Conservation (phyloP, 148 eudicot genomes). For the Camellia granthamiana region DNA sequence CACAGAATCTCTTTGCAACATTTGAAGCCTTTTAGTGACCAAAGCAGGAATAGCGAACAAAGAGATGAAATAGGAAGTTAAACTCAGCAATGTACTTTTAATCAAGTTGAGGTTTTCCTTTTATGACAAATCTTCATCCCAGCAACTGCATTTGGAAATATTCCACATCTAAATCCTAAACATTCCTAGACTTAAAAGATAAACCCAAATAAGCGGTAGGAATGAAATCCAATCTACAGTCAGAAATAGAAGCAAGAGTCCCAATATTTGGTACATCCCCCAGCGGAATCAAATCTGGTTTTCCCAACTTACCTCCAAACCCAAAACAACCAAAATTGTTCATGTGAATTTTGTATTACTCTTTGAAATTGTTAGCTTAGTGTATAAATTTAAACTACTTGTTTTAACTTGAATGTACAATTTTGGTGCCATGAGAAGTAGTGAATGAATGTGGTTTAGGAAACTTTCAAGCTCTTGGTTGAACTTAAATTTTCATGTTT, state of each 20-base stretch:
- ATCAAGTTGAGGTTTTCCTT: no score
- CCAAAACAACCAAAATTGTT: neutral
- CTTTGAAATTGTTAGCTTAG: neutral
- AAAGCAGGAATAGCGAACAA: no score
- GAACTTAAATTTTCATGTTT: neutral
- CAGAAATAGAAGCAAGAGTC: neutral
- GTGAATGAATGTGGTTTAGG: neutral
- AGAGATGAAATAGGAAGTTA: no score
- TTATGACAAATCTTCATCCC: no score
- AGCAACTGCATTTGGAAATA: no score
- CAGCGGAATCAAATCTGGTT: neutral
- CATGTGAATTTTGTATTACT: neutral
- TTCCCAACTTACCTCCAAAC: neutral
- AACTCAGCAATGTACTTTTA: no score
- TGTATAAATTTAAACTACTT: neutral
- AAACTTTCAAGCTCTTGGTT: neutral
- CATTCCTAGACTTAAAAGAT: neutral
- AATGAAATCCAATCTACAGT: neutral
- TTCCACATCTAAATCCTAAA: neutral
- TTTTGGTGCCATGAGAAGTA: neutral
- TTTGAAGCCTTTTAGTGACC: no score
- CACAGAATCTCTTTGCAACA: no score
- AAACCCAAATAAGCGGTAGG: neutral
- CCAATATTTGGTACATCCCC: neutral
- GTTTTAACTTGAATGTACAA: neutral